Evolutionary conservation across 768 basidiomycete species (phyloP), one percentile per base, ranked within the genome.

Genomic region (Hypholoma fasciculare): DNA sequence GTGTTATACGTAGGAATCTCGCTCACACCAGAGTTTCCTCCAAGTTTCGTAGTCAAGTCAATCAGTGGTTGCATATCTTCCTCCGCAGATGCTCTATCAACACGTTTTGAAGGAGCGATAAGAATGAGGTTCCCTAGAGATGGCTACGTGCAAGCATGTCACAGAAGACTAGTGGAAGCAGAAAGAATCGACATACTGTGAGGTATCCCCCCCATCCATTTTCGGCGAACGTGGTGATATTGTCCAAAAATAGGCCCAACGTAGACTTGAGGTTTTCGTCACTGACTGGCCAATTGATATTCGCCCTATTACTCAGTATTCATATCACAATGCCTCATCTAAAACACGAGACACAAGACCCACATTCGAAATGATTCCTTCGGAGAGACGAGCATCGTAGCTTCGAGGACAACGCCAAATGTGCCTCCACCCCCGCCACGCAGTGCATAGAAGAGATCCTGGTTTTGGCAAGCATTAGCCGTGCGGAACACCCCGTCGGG

Each of bases 381-480:
- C 8, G 76, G 75, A 2, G 74, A 74, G 1, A 74, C 76, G 42
- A 77, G 68, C 59, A 77, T 70, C 4, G 68, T 65, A 34, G 65
- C 66, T 55, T 69, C 73, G 6, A 77, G 65, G 14, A 80, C 78
- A 38, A 79, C 76, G 19, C 78, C 79, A 52, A 78, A 80, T 8
- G 79, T 80, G 0, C 78, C 77, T n/a, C 79, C 79, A 11, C 79
- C 79, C 37, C 78, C 78, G 51, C 78, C 78, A 34, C 78, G 75
- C 37, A 85, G 74, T 14, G 82, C 83, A 57, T 76, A 85, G 69
- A 83, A 84, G 0, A 84, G 73, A 67, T 84, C 82, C 54, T 72
- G 57, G 57, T 83, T 80, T 62, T 83, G 76, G 48, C 78, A 80
- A 12, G 71, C 74, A 66, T 82, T 84, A 3, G 71, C 82, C 1